Evolutionary conservation across 1,284 basidiomycete species (phyloP).

Genomic region (Ceratorhiza oryzae-sativae): DNA sequence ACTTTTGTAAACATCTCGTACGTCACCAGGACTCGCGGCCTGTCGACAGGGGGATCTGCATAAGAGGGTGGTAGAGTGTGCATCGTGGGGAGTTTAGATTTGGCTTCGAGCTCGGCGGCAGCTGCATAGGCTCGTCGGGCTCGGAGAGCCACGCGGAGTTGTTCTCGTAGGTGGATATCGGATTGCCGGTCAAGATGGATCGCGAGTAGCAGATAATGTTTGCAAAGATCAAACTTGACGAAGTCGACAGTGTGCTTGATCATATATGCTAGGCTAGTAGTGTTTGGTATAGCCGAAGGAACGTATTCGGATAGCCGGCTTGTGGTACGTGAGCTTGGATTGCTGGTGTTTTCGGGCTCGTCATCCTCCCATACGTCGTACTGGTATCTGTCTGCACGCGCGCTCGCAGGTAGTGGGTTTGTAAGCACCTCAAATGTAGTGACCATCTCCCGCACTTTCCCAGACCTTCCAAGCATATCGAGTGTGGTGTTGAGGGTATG

Average conservation of each 20-base stretch:
- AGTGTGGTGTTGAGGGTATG: constrained; percentile 72
- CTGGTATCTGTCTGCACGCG: constrained; percentile 25
- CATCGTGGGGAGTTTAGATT: constrained; percentile 23
- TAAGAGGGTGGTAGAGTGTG: constrained; percentile 44
- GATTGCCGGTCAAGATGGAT: constrained; percentile 57
- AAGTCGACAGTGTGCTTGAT: constrained; percentile 65
- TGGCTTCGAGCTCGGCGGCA: constrained; percentile 7
- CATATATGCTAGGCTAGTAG: constrained; percentile 68
- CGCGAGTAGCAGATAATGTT: constrained; percentile 55
- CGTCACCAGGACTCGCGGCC: constrained; percentile 63
- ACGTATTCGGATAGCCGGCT: constrained; percentile 54
- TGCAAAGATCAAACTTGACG: constrained; percentile 32
- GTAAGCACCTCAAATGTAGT: constrained; percentile 78
- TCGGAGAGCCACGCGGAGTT: constrained; percentile 14
- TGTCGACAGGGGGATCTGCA: constrained; percentile 47
- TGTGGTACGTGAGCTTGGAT: constrained; percentile 51
- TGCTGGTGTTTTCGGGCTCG: constrained; percentile 43
- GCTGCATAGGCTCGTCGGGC: constrained; percentile 18
- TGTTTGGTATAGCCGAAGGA: constrained; percentile 64
- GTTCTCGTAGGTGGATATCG: constrained; percentile 49
- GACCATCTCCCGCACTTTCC: constrained; percentile 69
- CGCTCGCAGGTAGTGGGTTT: constrained; percentile 61
- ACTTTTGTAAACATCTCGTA: constrained; percentile 63
- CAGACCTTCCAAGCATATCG: constrained; percentile 67
- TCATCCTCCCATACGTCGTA: constrained; percentile 37